Conservation (phyloP, 306 rosid species). For the Cucurbita moschata region DNA sequence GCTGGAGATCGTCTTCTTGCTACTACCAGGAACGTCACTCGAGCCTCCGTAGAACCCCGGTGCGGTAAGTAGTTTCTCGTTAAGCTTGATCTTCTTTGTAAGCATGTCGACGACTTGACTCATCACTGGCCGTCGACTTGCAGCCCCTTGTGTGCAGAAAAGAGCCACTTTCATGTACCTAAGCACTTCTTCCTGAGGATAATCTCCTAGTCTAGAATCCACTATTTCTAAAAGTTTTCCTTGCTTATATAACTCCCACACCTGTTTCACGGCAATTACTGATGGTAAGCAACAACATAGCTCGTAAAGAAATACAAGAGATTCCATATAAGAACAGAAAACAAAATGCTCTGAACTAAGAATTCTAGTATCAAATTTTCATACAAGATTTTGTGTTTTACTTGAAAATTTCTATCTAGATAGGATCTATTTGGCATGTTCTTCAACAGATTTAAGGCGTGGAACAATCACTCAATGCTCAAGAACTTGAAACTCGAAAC, state of each 20-base stretch:
- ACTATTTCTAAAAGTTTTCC: conserved; percentile 54
- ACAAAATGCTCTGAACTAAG: neutral
- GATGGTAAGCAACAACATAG: neutral
- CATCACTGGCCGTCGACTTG: conserved; percentile 70
- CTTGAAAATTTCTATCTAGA: neutral
- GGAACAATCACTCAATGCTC: neutral
- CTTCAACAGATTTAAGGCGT: neutral
- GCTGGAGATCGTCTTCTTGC: conserved; percentile 7
- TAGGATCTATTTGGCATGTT: neutral
- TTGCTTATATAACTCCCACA: conserved; percentile 83
- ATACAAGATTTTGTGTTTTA: neutral
- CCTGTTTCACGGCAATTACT: conserved; percentile 24
- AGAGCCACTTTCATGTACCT: conserved; percentile 83
- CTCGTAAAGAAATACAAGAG: neutral
- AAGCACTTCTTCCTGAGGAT: conserved; percentile 45
- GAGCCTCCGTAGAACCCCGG: conserved; percentile 58
- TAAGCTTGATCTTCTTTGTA: conserved; percentile 49
- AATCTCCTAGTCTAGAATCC: conserved; percentile 48
- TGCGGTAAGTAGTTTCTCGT: conserved; percentile 55
- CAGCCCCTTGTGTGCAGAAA: conserved; percentile 72
- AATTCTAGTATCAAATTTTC: neutral
- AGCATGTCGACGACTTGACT: conserved; percentile 70
- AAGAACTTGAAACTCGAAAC: neutral
- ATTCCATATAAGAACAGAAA: neutral
- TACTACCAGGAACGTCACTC: conserved; percentile 22